Evolutionary conservation across 1,284 basidiomycete genomes (phyloP).

Genomic region (Puccinia coronata): DNA sequence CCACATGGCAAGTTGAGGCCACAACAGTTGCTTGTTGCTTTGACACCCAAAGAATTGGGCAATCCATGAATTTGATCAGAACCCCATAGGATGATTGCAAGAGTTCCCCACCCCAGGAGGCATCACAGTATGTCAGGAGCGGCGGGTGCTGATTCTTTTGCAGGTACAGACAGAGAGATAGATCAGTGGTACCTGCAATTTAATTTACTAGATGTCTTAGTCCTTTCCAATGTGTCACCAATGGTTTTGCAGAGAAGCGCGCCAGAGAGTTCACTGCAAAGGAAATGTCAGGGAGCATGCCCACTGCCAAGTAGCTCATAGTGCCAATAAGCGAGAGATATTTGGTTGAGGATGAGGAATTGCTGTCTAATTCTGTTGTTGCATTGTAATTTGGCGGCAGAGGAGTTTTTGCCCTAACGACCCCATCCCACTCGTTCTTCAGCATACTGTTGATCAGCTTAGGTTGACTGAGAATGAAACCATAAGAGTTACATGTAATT

Average conservation of each 20-base stretch:
- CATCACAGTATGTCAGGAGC: not conserved
- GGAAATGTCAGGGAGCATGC: not conserved
- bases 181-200: not conserved
- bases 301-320: conserved; percentile 17
- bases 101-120: too few relatives aligned
- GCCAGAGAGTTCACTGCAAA: conserved; percentile 27
- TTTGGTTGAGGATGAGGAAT: not conserved
- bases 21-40: too few relatives aligned
- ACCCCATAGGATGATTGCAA: too few relatives aligned
- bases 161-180: not conserved
- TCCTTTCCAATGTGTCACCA: too few relatives aligned
- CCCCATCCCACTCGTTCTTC: not conserved
- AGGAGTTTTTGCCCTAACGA: not conserved
- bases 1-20: not conserved
- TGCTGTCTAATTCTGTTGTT: not conserved
- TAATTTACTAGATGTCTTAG: not conserved
- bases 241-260: conserved; percentile 19
- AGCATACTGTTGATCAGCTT: not conserved
- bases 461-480: not conserved
- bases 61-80: too few relatives aligned
- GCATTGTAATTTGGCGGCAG: not conserved
- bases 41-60: not conserved
- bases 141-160: not conserved
- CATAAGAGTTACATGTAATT: not conserved
- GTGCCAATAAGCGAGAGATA: conserved; percentile 8